phyloP scores from a whole-genome alignment of 441 rosid genomes.

The Euphorbia schlechtendalii region DNA sequence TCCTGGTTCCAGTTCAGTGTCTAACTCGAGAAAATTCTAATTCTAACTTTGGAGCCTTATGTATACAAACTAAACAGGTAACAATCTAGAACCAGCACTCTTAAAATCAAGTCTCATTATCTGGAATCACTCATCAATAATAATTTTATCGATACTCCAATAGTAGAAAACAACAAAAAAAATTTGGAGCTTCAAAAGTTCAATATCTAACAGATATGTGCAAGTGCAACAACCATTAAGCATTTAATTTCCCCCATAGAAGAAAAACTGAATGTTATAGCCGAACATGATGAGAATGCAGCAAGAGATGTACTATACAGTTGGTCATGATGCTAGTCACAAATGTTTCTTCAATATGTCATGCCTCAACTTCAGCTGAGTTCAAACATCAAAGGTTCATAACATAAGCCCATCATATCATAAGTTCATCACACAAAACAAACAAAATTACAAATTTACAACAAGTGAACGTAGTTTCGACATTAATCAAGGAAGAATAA shows the following conservation, averaged over 20 bases:
- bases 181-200: not conserved
- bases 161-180: not conserved
- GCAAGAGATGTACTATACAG: not conserved
- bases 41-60: not conserved
- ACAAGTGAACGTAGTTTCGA: not conserved
- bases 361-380: not conserved
- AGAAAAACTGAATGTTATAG: not conserved
- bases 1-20: not conserved
- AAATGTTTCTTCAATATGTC: not conserved
- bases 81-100: not conserved
- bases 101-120: not conserved
- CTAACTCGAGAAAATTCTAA: not conserved
- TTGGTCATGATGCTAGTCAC: not conserved
- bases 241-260: not conserved
- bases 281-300: not conserved
- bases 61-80: not conserved
- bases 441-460: not conserved
- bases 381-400: not conserved
- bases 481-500: not conserved
- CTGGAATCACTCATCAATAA: not conserved
- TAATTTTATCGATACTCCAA: not conserved
- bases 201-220: not conserved
- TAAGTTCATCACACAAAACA: not conserved
- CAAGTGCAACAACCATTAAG: not conserved
- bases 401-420: not conserved